Conservation (phyloP, 768 basidiomycete genomes). For the Kwoniella sp. region DNA sequence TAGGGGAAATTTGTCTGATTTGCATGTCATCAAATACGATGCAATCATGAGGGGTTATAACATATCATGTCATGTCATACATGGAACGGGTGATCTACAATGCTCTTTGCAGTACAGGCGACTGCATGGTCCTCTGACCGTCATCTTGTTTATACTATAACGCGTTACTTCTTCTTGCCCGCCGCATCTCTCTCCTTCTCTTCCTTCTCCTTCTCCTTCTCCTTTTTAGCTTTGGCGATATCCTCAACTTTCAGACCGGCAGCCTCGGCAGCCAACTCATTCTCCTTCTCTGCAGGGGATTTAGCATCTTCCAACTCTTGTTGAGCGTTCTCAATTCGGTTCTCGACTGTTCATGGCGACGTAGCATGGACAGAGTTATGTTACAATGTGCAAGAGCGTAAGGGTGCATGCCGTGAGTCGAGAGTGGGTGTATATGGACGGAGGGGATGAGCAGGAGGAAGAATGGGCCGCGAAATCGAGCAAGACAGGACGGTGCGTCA, state of each 20-base stretch:
- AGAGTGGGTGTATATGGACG: no score
- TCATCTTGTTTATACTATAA: neutral
- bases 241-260: constrained; percentile 72
- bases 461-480: no score
- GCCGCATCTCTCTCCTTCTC: neutral
- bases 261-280: constrained; percentile 62
- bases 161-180: neutral
- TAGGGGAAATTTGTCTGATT: neutral
- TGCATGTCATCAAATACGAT: no score
- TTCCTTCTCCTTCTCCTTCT: constrained; percentile 47
- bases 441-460: no score
- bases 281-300: constrained; percentile 44
- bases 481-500: no score
- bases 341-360: constrained; percentile 44
- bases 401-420: no score
- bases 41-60: no score
- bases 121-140: no score
- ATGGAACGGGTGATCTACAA: neutral
- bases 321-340: constrained; percentile 52
- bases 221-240: constrained; percentile 67
- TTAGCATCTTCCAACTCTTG: constrained; percentile 54
- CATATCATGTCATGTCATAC: neutral
- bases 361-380: neutral
- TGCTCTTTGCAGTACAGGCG: no score
- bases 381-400: neutral